These are phyloP conservation scores for Xylaria telfairii DNA, from an alignment of 495 filamentous ascomycete genomes.

Conservation along the genomic window DNA sequence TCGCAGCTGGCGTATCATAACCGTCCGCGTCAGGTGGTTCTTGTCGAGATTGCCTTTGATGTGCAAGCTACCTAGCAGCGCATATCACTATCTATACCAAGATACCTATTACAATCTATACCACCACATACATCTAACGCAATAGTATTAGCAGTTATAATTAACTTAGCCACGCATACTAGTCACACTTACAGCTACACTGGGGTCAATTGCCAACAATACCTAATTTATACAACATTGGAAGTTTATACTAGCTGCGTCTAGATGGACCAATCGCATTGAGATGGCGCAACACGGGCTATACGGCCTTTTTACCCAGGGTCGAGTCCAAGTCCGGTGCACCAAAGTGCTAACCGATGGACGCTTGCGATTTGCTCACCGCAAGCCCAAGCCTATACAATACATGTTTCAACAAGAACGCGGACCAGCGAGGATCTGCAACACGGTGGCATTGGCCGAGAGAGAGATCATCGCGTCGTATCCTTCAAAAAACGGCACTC, in stretches of 20 bases:
- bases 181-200: neutral
- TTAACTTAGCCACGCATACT: neutral
- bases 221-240: neutral
- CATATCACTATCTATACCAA: neutral
- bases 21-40: slow-evolving; percentile 27
- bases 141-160: neutral
- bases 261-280: neutral
- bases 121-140: neutral
- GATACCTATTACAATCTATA: neutral
- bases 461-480: slow-evolving; percentile 15
- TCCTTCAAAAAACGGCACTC: neutral
- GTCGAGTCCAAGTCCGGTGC: no score
- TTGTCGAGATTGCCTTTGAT: slow-evolving; percentile 35
- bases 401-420: slow-evolving; percentile 9
- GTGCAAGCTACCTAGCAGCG: slow-evolving; percentile 15
- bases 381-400: neutral
- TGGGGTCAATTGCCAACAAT: no score
- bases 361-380: neutral
- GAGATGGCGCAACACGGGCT: no score
- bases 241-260: neutral
- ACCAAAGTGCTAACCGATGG: no score
- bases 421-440: slow-evolving; percentile 14
- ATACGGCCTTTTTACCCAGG: no score
- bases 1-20: slow-evolving; percentile 25
- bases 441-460: neutral